These are phyloP conservation scores for Trypanosoma cruzi DNA, from an alignment of 208 protist species.

Conservation along the genomic window DNA sequence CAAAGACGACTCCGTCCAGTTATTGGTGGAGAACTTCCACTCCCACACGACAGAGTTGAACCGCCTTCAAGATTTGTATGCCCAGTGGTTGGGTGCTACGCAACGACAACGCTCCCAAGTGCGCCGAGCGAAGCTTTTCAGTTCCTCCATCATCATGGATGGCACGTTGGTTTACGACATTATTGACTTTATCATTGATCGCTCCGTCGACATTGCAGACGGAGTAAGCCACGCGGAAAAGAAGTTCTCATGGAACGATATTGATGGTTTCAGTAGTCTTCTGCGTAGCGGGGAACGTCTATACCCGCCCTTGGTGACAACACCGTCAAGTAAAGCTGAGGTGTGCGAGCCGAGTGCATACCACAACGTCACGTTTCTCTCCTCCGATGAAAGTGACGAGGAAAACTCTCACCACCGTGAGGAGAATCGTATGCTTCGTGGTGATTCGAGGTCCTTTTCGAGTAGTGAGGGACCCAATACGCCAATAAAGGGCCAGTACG, in stretches of 20 bases:
- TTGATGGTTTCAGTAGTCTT: conserved; percentile 73
- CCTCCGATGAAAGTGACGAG: conserved; percentile 84
- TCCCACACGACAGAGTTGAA: conserved; percentile 56
- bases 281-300: conserved; percentile 59
- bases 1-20: conserved; percentile 56
- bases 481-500: not conserved
- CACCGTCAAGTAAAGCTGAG: conserved; percentile 16
- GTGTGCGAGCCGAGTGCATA: conserved; percentile 26
- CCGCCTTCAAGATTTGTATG: conserved; percentile 63
- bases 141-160: conserved; percentile 72
- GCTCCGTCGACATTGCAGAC: conserved; percentile 78
- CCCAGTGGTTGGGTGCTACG: conserved; percentile 58
- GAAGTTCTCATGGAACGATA: conserved; percentile 72
- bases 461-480: not conserved
- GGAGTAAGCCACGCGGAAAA: conserved; percentile 30
- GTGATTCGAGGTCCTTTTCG: not conserved
- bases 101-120: conserved; percentile 63
- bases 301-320: conserved; percentile 69
- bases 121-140: conserved; percentile 72
- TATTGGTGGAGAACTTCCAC: conserved; percentile 63
- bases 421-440: conserved; percentile 41
- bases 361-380: conserved; percentile 80
- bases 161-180: conserved; percentile 79
- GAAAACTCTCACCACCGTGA: conserved; percentile 78
- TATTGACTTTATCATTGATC: conserved; percentile 78